Conservation (phyloP, 1,284 basidiomycete species). For the Moesziomyces sp. region DNA sequence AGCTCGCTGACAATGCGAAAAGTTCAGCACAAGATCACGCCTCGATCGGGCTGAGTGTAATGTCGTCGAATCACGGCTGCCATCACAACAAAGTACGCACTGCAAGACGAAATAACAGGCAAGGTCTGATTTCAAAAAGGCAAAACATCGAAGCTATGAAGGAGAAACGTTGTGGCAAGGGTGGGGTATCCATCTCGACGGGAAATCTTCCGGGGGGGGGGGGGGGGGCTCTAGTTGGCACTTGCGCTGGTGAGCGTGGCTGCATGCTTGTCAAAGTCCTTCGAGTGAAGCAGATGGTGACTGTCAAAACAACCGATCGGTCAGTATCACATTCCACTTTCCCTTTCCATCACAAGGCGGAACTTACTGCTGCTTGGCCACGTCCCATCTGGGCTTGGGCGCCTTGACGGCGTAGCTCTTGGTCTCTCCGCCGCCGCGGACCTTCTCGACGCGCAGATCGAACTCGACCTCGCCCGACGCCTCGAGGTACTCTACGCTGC, state of each 20-base stretch:
- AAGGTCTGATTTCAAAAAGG: no score
- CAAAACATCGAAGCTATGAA: no score
- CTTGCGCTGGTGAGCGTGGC: conserved; percentile 15
- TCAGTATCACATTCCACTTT: not conserved
- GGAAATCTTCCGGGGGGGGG: no score
- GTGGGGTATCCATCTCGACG: no score
- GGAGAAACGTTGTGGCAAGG: no score
- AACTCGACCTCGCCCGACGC: conserved; percentile 79
- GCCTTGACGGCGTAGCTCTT: conserved; percentile 60
- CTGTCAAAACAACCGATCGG: not conserved
- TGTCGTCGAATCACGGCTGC: no score
- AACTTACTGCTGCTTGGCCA: conserved; percentile 27
- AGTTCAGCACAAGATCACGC: no score
- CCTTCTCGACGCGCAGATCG: conserved; percentile 82
- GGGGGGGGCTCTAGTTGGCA: not conserved
- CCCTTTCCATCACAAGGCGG: no score
- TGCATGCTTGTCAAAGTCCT: conserved; percentile 37
- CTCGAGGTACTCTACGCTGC: conserved; percentile 76
- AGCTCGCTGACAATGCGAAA: no score
- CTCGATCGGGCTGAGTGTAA: no score
- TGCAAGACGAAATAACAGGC: no score
- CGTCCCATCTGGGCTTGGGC: conserved; percentile 52
- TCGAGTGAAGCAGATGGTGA: conserved; percentile 38
- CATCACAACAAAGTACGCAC: no score
- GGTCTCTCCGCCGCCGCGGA: conserved; percentile 54